Evolutionary conservation across 208 protist genomes (phyloP), one percentile per base, ranked within the genome.

Genomic region (Angomonas deanei): DNA sequence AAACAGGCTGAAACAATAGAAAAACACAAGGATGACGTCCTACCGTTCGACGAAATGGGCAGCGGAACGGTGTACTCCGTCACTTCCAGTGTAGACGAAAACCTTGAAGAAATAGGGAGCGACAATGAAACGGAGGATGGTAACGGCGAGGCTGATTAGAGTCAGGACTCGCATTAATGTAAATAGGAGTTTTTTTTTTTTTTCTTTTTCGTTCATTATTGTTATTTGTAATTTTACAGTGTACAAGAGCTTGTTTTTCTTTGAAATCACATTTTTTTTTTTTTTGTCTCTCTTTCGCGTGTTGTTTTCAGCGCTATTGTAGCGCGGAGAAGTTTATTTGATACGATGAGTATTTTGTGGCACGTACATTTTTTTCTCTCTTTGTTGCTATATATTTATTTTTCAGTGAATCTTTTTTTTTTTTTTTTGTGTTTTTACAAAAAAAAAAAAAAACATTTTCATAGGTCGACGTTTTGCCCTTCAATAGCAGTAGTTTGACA

Each of bases 1-100:
- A 74, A 74, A 52, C 61, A 69, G 15, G 58, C 66, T 26, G 66
- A 72, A 32, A 53, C 49, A n/a, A 38, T 61, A 38, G 54, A 69
- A n/a, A 61, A 69, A 31, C 36, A 60, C 24, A 34, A 34, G 31
- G 31, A 34, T 30, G 50, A 28, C n/a, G 23, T 56, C 5, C n/a
- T 56, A 3, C 31, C 15, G 26, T n/a, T 46, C 26, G 33, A 59
- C 17, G 31, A 59, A 21, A 23, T 42, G 33, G 31, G 17, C 2
- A 23, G 54, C 24, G 54, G 42, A 26, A 26, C 30, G 28, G 31
- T 31, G 3, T 34, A 59, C 19, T 59, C 30, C 11, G 30, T 8
- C 33, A 31, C 24, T 3, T 19, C 58, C n/a, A 69, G 53, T 15
- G 47, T n/a, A n/a, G 42, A 56, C 11, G 47, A 33, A 11, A 10